A percentile compares a stretch with the other conserved stretches of the same genome.
Evolutionary conservation across 345 rosid species (phyloP).

Genomic region (Salix suchowensis): DNA sequence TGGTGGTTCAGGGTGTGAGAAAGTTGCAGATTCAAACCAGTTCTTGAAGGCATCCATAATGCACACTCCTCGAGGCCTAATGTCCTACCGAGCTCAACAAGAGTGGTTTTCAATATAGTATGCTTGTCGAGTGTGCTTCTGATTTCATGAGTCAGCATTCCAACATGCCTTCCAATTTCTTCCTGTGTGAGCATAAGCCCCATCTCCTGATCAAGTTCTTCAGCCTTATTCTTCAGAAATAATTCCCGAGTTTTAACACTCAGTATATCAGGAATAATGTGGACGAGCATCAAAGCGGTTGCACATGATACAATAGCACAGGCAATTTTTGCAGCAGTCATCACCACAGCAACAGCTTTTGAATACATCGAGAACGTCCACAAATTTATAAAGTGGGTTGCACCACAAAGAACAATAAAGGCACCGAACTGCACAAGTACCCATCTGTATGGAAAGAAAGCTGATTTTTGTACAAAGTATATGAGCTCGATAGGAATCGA

Average conservation of each 20-base stretch:
- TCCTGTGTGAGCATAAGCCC: slow-evolving; percentile 86
- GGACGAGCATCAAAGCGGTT: slow-evolving; percentile 60
- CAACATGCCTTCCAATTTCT: slow-evolving; percentile 87
- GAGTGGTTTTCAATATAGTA: slow-evolving; percentile 78
- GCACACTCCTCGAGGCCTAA: slow-evolving; percentile 86
- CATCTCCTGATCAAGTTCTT: slow-evolving; percentile 87
- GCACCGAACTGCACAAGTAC: slow-evolving; percentile 97
- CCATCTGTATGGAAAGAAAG: slow-evolving; percentile 92
- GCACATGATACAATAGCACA: slow-evolving; percentile 89
- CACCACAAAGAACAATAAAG: slow-evolving; percentile 90
- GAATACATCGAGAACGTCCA: slow-evolving; percentile 84
- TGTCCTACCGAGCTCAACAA: slow-evolving; percentile 83
- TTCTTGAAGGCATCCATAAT: slow-evolving; percentile 88
- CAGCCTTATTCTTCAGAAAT: slow-evolving; percentile 72
- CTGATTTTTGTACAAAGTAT: slow-evolving; percentile 80
- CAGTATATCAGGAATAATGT: slow-evolving; percentile 84
- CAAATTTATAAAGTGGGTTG: slow-evolving; percentile 82
- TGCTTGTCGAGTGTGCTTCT: slow-evolving; percentile 86
- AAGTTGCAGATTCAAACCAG: slow-evolving; percentile 56
- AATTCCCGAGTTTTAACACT: slow-evolving; percentile 78
- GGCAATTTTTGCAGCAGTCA: slow-evolving; percentile 73
- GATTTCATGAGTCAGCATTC: slow-evolving; percentile 96
- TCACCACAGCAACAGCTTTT: slow-evolving; percentile 72
- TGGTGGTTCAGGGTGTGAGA: slow-evolving; percentile 68
- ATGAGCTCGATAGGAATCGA: slow-evolving; percentile 88